phyloP scores from a whole-genome alignment of 2,329 filamentous ascomycete species.

The Penicillium expansum region DNA sequence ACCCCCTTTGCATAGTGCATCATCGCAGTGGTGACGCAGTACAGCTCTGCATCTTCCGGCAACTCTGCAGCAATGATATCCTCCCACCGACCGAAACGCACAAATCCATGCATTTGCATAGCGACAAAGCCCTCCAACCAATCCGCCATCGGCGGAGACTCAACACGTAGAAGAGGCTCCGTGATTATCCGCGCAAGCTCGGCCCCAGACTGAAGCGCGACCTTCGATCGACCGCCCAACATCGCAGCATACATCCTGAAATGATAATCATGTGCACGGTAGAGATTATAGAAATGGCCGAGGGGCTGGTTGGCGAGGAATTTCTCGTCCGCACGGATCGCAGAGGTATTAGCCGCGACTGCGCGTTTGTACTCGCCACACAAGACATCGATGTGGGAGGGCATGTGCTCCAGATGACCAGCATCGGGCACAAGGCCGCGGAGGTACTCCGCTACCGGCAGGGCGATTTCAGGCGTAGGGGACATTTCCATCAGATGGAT shows the following conservation, averaged over 20 bases:
- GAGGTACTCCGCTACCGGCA: slow-evolving; percentile 60
- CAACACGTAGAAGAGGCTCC: slow-evolving; percentile 54
- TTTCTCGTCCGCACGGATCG: slow-evolving; percentile 66
- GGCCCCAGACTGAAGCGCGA: slow-evolving; percentile 60
- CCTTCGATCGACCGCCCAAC: slow-evolving; percentile 64
- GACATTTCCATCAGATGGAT: slow-evolving; percentile 81
- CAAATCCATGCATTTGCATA: slow-evolving; percentile 65
- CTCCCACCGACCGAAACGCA: slow-evolving; percentile 71
- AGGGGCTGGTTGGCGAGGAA: slow-evolving; percentile 60
- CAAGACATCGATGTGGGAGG: slow-evolving; percentile 70
- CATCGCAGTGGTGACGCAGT: slow-evolving; percentile 68
- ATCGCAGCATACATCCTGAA: slow-evolving; percentile 75
- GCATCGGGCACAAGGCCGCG: slow-evolving; percentile 66
- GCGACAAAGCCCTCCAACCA: slow-evolving; percentile 72
- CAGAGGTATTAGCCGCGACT: slow-evolving; percentile 64
- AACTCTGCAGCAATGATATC: slow-evolving; percentile 61
- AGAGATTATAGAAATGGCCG: slow-evolving; percentile 71
- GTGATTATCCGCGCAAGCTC: slow-evolving; percentile 62
- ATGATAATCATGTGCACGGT: slow-evolving; percentile 71
- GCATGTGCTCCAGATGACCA: slow-evolving; percentile 75
- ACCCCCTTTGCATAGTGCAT: slow-evolving; percentile 66
- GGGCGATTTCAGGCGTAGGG: slow-evolving; percentile 58
- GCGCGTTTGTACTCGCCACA: slow-evolving; percentile 68
- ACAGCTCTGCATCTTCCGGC: slow-evolving; percentile 59
- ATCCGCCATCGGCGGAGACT: slow-evolving; percentile 69